Evolutionary conservation across 371 early-diverging fungal genomes (phyloP).

Genomic region (Actinomucor elegans): DNA sequence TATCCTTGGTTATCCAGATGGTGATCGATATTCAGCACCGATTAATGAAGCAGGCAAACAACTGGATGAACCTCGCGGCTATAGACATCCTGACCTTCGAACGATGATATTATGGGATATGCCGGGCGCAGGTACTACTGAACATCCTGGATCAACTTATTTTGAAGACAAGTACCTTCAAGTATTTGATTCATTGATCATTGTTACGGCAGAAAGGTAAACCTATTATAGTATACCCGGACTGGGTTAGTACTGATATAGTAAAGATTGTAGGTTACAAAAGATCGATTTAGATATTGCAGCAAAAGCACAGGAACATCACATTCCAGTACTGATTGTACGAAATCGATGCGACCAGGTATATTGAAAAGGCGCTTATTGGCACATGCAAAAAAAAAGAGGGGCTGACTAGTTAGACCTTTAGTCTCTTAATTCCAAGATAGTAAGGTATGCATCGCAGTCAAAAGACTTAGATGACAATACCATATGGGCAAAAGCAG

Average conservation of each 20-base stretch:
- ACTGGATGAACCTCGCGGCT: constrained; percentile 32
- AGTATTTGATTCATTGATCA: constrained; percentile 49
- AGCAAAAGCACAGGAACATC: constrained; percentile 31
- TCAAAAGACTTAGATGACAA: constrained; percentile 3
- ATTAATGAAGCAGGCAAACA: constrained; percentile 25
- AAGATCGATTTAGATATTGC: constrained; percentile 40
- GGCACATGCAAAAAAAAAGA: too few species aligned
- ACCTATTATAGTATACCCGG: background rate
- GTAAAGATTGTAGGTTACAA: constrained; percentile 30
- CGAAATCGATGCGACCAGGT: constrained; percentile 48
- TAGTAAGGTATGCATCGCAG: constrained; percentile 20
- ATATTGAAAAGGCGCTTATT: constrained; percentile 1
- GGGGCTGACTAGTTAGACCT: too few species aligned
- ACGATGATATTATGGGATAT: constrained; percentile 50
- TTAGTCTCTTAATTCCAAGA: constrained; percentile 40
- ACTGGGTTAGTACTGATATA: background rate
- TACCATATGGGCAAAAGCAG: constrained; percentile 35
- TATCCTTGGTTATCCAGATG: constrained; percentile 42
- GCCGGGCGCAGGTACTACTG: constrained; percentile 44
- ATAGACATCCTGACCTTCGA: constrained; percentile 42
- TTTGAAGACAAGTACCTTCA: constrained; percentile 46
- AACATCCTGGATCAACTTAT: constrained; percentile 33
- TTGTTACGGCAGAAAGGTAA: constrained; percentile 50
- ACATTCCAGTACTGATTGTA: constrained; percentile 44
- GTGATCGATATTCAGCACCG: constrained; percentile 33